These are phyloP conservation scores for Pulveroboletus frians DNA, from an alignment of 768 basidiomycete genomes.

Conservation along the genomic window DNA sequence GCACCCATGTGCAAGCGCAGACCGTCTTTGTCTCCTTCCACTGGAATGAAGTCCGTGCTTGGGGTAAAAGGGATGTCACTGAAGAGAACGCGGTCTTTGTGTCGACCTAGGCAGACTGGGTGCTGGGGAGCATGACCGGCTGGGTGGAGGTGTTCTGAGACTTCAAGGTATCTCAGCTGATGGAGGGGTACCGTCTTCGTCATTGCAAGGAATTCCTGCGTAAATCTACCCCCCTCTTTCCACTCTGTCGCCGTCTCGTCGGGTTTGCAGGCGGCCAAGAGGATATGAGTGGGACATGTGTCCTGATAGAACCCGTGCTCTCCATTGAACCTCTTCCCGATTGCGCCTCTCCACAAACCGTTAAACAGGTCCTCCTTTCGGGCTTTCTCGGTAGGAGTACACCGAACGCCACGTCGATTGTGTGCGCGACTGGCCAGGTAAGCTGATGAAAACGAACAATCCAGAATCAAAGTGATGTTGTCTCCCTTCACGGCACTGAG, in stretches of 20 bases:
- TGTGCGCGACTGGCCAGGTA: conserved; percentile 36
- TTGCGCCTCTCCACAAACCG: conserved; percentile 51
- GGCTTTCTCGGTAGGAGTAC: conserved; percentile 55
- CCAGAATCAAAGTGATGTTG: conserved; percentile 65
- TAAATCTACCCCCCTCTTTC: conserved; percentile 61
- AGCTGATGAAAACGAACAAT: conserved; percentile 55
- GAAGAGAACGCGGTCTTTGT: conserved; percentile 49
- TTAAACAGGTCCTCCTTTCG: conserved; percentile 48
- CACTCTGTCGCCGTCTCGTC: conserved; percentile 55
- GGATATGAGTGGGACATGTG: conserved; percentile 40
- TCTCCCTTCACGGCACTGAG: conserved; percentile 55
- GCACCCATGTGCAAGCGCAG: conserved; percentile 54
- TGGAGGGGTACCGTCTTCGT: conserved; percentile 47
- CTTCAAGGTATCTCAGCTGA: conserved; percentile 43
- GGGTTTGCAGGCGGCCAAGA: conserved; percentile 53
- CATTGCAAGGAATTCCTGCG: conserved; percentile 47
- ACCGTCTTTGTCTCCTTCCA: conserved; percentile 35
- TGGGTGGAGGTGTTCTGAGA: conserved; percentile 42
- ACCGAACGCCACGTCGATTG: conserved; percentile 48
- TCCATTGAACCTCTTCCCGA: conserved; percentile 31
- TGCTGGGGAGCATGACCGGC: conserved; percentile 37
- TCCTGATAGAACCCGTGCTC: conserved; percentile 43
- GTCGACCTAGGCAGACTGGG: conserved; percentile 46
- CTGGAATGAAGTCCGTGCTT: conserved; percentile 45
- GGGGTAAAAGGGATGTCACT: conserved; percentile 50